phyloP scores from a whole-genome alignment of 2,329 filamentous ascomycete species.

The Lojkania enalia region DNA sequence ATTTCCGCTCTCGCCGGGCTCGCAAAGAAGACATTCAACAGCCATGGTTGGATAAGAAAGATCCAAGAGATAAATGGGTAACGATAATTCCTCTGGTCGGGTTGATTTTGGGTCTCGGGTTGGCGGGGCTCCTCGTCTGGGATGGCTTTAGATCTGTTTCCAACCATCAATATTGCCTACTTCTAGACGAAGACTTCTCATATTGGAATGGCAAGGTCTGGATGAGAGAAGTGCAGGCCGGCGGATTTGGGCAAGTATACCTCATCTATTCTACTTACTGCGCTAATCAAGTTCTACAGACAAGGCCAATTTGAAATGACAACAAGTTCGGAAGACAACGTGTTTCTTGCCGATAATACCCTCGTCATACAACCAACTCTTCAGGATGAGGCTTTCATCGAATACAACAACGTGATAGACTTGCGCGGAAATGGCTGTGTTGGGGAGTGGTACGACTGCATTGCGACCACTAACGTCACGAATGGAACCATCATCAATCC shows the following conservation, averaged over 20 bases:
- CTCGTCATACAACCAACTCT: slow-evolving; percentile 78
- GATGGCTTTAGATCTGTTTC: slow-evolving; percentile 73
- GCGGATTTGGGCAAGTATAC: slow-evolving; percentile 71
- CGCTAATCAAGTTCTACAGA: slow-evolving; percentile 43
- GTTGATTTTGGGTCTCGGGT: slow-evolving; percentile 66
- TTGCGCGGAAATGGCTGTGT: slow-evolving; percentile 71
- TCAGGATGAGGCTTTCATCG: slow-evolving; percentile 68
- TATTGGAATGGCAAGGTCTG: slow-evolving; percentile 66
- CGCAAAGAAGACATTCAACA: slow-evolving; percentile 74
- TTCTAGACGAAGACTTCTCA: slow-evolving; percentile 69
- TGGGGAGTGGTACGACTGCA: slow-evolving; percentile 64
- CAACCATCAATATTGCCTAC: slow-evolving; percentile 71
- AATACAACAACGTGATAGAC: slow-evolving; percentile 68
- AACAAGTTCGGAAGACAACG: slow-evolving; percentile 71
- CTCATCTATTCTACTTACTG: not conserved
- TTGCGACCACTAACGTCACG: slow-evolving; percentile 73
- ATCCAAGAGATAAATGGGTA: slow-evolving; percentile 83
- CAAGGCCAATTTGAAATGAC: slow-evolving; percentile 83
- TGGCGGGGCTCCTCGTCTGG: slow-evolving; percentile 74
- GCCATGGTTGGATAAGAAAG: slow-evolving; percentile 73
- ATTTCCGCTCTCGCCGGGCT: slow-evolving; percentile 75
- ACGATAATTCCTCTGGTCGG: slow-evolving; percentile 77
- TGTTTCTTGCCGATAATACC: slow-evolving; percentile 69
- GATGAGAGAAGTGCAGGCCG: slow-evolving; percentile 74
- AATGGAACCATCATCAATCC: slow-evolving; percentile 79